These are phyloP conservation scores for Colletotrichum spaethianum DNA, from an alignment of 2,329 filamentous ascomycete species.

Conservation along the genomic window DNA sequence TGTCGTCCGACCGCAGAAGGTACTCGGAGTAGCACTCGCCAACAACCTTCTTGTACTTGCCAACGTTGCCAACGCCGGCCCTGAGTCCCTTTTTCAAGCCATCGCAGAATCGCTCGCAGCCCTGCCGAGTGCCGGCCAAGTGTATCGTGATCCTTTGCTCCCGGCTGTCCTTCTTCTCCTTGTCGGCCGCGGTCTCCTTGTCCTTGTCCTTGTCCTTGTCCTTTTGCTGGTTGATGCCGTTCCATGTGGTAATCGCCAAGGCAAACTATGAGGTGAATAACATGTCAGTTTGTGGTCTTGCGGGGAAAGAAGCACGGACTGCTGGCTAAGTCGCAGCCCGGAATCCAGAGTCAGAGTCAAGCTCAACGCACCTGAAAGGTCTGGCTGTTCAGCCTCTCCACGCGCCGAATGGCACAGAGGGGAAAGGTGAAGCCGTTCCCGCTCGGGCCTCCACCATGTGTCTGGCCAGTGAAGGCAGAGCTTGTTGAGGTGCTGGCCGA, in stretches of 20 bases:
- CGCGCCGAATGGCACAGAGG: slow-evolving; percentile 89
- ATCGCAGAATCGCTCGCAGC: slow-evolving; percentile 97
- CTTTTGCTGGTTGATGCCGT: slow-evolving; percentile 74
- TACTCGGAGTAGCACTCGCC: slow-evolving; percentile 94
- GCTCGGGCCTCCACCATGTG: slow-evolving; percentile 90
- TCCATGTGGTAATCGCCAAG: slow-evolving; percentile 95
- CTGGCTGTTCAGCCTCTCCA: slow-evolving; percentile 93
- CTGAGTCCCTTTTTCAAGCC: slow-evolving; percentile 91
- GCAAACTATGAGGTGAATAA: slow-evolving; percentile 73
- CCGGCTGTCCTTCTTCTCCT: slow-evolving; percentile 58
- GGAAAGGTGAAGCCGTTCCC: slow-evolving; percentile 97
- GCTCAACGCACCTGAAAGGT: slow-evolving; percentile 82
- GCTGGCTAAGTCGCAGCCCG: slow-evolving; percentile 12
- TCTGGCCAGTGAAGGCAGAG: slow-evolving; percentile 90
- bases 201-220: slow-evolving; percentile 59
- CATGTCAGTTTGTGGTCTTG: slow-evolving; percentile 15
- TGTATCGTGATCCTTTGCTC: slow-evolving; percentile 94
- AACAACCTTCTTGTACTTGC: slow-evolving; percentile 85
- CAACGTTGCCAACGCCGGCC: slow-evolving; percentile 88
- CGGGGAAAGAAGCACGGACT: slow-evolving; percentile 23
- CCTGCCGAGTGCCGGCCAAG: slow-evolving; percentile 87
- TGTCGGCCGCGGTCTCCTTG: slow-evolving; percentile 51
- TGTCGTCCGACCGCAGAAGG: slow-evolving; percentile 74
- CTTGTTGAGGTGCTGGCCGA: slow-evolving; percentile 85
- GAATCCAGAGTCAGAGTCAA: background rate